Evolutionary conservation across 352 stramenopile genomes (phyloP).

Genomic region (Nothophytophthora sp.): DNA sequence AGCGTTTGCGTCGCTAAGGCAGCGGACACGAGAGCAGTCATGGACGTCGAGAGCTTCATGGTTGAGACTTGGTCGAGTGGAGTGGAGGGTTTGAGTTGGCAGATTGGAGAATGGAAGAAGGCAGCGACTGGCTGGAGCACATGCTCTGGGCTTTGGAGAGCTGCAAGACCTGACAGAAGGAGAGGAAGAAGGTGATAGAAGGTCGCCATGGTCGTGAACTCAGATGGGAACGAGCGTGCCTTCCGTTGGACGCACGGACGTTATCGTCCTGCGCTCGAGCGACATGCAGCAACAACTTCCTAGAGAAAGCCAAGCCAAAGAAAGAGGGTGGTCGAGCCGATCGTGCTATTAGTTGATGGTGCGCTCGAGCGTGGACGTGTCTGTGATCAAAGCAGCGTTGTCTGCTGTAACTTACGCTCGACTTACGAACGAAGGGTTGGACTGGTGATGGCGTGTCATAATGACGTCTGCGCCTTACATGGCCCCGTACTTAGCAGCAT

Average conservation of each 20-base stretch:
- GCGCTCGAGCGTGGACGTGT: too few relatives aligned
- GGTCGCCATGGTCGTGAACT: neutral
- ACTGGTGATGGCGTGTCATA: slow-evolving; percentile 1
- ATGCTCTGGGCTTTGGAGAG: neutral
- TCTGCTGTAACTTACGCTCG: too few relatives aligned
- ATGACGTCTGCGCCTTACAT: neutral
- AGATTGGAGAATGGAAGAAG: slow-evolving; percentile 27
- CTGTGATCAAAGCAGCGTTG: too few relatives aligned
- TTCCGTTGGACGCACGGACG: neutral
- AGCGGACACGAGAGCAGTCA: slow-evolving; percentile 13
- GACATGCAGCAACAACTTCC: too few relatives aligned
- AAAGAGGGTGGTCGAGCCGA: too few relatives aligned
- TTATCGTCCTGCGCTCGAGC: neutral
- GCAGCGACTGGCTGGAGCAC: neutral
- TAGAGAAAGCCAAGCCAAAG: too few relatives aligned
- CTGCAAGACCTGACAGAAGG: too few relatives aligned
- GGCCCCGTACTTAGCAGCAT: neutral
- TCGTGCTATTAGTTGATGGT: too few relatives aligned
- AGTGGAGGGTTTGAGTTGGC: slow-evolving; percentile 2
- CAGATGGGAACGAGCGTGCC: neutral
- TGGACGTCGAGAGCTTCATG: slow-evolving; percentile 20
- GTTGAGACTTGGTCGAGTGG: slow-evolving; percentile 1
- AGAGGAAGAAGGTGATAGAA: neutral
- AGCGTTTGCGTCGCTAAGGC: slow-evolving; percentile 13
- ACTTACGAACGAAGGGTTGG: slow-evolving; percentile 1